Evolutionary conservation across 768 basidiomycete species (phyloP), one percentile per base, ranked within the genome.

Genomic region (Pisolithus microcarpus): DNA sequence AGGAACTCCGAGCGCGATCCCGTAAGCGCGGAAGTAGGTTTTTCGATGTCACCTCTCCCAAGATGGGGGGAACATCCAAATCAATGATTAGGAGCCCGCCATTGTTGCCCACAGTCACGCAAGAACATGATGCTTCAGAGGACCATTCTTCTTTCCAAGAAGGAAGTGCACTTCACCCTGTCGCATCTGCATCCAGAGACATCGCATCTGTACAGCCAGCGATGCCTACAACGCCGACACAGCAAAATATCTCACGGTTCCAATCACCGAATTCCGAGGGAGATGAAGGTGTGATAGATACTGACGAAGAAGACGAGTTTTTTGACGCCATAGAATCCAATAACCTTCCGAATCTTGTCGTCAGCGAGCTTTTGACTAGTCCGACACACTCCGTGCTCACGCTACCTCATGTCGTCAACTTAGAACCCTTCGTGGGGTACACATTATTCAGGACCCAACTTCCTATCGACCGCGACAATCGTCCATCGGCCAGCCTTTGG

Each of bases 291-390:
- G 43, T 48, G 1, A 58, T 59, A 19, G 78, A 78, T 49, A 86
- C 85, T 1, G 87, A 88, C 59, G 87, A 90, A 39, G 87, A 93
- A 61, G 95, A 97, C 68, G 93, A 98, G 67, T 97, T 97, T 68
- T 97, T 95, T 63, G 95, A 97, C 65, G 94, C 95, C 28, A 93
- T 97, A 60, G 94, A 97, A 62, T 68, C 82, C 15, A 85, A 86
- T 43, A 81, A 75, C 38, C 69, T 94, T 0, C 87, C 89, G 5
- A 89, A 86, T 59, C 73, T 94, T 15, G 69, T 86, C 24, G 75
- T 94, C 16, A 77, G 81, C 45, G 76, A 83, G 24, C 74, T 78
- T 11, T 74, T 91, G n/a, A 69, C 75, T 21, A 75, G 74, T 52
- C 76, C 75, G 43, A 67, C 50, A 46, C 72, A 57, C 53, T 67